phyloP scores from a whole-genome alignment of 495 filamentous ascomycete genomes.

The Tuber borchii region DNA sequence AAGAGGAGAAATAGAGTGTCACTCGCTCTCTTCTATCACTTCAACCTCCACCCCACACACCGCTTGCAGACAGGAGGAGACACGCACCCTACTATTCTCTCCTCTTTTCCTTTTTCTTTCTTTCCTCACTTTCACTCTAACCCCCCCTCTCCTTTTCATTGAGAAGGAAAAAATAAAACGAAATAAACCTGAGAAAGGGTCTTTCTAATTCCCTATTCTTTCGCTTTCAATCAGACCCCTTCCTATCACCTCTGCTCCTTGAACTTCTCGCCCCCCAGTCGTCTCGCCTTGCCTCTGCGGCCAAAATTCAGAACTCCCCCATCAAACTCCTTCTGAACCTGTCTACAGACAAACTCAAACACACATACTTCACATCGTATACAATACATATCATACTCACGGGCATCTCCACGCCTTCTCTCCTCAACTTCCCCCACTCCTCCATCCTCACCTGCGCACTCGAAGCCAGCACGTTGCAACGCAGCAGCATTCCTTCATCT shows the following conservation, averaged over 20 bases:
- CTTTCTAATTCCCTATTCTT: not conserved
- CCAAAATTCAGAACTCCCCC: not conserved
- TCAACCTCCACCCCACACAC: not conserved
- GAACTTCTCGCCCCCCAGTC: not conserved
- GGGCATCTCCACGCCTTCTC: not conserved
- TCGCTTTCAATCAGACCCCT: not conserved
- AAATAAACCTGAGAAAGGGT: not conserved
- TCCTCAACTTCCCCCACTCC: not conserved
- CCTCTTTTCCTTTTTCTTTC: not conserved
- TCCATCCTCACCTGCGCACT: not conserved
- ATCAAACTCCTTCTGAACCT: not conserved
- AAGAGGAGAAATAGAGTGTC: not conserved
- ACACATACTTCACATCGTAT: not conserved
- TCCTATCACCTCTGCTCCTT: not conserved
- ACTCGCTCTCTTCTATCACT: not conserved
- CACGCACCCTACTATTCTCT: not conserved
- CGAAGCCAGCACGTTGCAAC: not conserved
- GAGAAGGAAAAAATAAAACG: not conserved
- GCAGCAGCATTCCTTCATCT: slow-evolving; percentile 2
- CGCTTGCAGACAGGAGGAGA: not conserved
- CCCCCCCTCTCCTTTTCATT: not conserved
- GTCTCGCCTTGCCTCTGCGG: not conserved
- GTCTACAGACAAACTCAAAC: not conserved
- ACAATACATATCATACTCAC: not conserved
- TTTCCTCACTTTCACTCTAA: not conserved